phyloP scores from a whole-genome alignment of 306 rosid species.

The Amphicarpaea edgeworthii region DNA sequence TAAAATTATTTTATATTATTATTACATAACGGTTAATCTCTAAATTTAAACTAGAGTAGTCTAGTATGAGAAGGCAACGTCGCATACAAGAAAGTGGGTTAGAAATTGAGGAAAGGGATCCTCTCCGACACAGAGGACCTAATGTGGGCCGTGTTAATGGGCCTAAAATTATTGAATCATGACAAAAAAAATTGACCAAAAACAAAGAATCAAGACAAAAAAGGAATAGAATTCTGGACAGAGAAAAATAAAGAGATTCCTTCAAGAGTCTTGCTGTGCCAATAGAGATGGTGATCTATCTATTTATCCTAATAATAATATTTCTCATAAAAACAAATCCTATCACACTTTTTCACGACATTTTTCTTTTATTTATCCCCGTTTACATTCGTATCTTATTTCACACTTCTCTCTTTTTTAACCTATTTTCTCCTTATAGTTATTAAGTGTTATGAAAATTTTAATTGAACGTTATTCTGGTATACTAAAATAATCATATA shows the following conservation, averaged over 20 bases:
- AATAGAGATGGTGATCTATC: neutral
- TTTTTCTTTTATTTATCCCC: neutral
- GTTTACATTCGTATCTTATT: neutral
- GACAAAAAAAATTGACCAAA: slow-evolving; percentile 6
- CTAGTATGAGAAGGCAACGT: slow-evolving; percentile 21
- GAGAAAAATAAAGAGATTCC: neutral
- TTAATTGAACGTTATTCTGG: no score
- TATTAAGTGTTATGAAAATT: neutral
- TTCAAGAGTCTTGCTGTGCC: neutral
- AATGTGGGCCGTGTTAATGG: slow-evolving; percentile 37
- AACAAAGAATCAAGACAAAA: slow-evolving; percentile 10
- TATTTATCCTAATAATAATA: neutral
- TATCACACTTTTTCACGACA: neutral
- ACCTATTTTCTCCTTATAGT: neutral
- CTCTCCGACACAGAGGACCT: slow-evolving; percentile 29
- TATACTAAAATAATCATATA: no score
- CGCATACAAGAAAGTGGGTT: neutral
- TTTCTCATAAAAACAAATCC: neutral
- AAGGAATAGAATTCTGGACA: neutral
- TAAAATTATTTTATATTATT: no score
- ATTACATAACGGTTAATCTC: no score
- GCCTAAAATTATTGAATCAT: slow-evolving; percentile 4
- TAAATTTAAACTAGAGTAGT: slow-evolving; percentile 11
- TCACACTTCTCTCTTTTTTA: neutral
- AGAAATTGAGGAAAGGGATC: slow-evolving; percentile 4